Evolutionary conservation across 352 stramenopile species (phyloP).

Genomic region (Elongisporangium senticosum): DNA sequence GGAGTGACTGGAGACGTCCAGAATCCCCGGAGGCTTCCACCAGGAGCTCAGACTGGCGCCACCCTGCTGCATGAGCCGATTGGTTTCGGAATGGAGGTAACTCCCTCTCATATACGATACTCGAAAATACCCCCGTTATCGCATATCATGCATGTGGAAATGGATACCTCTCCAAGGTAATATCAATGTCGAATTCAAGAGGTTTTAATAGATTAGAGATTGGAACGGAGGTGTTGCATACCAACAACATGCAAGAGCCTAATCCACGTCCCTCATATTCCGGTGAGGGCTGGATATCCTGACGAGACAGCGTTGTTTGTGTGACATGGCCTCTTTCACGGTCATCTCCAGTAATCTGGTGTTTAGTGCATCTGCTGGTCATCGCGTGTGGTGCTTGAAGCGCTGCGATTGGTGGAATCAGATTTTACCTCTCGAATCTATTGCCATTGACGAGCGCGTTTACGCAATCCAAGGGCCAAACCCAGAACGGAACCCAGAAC

Average conservation of each 20-base stretch:
- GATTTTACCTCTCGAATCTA: background rate
- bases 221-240: background rate
- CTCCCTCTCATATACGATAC: background rate
- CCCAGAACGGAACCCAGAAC: slow-evolving; percentile 1
- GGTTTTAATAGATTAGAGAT: background rate
- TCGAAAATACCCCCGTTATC: background rate
- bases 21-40: slow-evolving; percentile 29
- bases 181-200: background rate
- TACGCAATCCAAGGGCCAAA: slow-evolving; percentile 13
- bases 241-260: too few species aligned
- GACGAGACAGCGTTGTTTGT: background rate
- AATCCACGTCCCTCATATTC: too few species aligned
- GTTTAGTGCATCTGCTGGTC: background rate
- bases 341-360: background rate
- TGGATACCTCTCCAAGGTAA: background rate
- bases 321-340: background rate
- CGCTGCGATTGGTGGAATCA: slow-evolving; percentile 6
- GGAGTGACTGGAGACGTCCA: slow-evolving; percentile 25
- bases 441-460: background rate
- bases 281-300: background rate
- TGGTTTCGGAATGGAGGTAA: background rate
- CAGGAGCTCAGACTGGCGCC: slow-evolving; percentile 15
- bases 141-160: background rate
- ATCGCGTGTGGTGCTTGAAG: slow-evolving; percentile 1
- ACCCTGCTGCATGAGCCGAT: background rate